Evolutionary conservation across 257 asterid genomes (phyloP).

Genomic region (Solanum ahanhuiri): DNA sequence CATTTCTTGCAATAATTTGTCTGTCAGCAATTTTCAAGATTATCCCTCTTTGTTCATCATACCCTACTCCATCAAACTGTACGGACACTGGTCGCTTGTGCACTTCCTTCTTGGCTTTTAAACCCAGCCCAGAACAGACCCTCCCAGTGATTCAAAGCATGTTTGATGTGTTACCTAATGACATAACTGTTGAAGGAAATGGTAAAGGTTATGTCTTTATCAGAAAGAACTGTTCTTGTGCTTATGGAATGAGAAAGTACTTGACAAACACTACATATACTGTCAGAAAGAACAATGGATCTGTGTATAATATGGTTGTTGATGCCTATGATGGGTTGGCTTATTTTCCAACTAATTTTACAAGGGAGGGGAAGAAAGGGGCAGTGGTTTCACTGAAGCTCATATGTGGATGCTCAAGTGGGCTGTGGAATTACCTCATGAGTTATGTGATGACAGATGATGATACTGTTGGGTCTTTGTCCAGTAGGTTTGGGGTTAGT

Average conservation of each 20-base stretch:
- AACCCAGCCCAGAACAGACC: constrained; percentile 49
- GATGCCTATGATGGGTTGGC: constrained; percentile 73
- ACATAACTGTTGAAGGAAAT: constrained; percentile 67
- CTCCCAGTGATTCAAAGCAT: constrained; percentile 66
- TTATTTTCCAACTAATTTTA: constrained; percentile 57
- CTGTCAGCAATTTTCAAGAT: constrained; percentile 3
- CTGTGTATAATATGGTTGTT: constrained; percentile 59
- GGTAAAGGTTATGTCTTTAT: constrained; percentile 68
- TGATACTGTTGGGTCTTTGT: constrained; percentile 76
- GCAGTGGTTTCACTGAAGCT: constrained; percentile 74
- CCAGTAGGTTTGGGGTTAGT: constrained; percentile 97
- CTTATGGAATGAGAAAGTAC: constrained; percentile 38
- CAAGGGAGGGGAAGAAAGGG: constrained; percentile 71
- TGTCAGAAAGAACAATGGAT: constrained; percentile 55
- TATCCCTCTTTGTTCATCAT: constrained; percentile 15
- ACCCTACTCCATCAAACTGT: constrained; percentile 59
- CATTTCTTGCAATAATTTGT: constrained; percentile 14
- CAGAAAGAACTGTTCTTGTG: constrained; percentile 90
- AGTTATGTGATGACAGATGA: constrained; percentile 88
- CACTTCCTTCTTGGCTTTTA: constrained; percentile 80
- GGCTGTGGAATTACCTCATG: constrained; percentile 90
- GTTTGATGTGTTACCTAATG: constrained; percentile 80
- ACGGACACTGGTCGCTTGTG: constrained; percentile 72
- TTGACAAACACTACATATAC: constrained; percentile 72
- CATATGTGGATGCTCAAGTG: constrained; percentile 93